These are phyloP conservation scores for Detonula confervacea DNA, from an alignment of 352 stramenopile genomes.

Conservation along the genomic window DNA sequence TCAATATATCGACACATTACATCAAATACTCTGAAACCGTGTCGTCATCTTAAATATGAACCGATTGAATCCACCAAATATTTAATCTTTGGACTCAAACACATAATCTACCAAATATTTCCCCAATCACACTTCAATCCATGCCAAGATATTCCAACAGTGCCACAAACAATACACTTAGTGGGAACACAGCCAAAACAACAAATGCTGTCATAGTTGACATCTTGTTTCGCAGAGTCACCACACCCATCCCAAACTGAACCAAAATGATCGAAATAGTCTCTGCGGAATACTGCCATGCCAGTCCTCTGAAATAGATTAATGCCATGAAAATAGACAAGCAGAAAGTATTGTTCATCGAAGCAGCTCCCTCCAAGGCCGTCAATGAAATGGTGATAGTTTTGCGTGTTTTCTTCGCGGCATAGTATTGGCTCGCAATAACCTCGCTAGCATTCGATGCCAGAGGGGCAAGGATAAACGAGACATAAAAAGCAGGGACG, in stretches of 20 bases:
- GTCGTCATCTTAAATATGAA: neutral
- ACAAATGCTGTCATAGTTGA: slow-evolving; percentile 87
- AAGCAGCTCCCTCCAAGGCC: slow-evolving; percentile 92
- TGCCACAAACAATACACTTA: slow-evolving; percentile 92
- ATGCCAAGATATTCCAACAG: slow-evolving; percentile 92
- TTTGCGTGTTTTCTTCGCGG: slow-evolving; percentile 96
- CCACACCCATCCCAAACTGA: slow-evolving; percentile 87
- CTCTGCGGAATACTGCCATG: slow-evolving; percentile 98
- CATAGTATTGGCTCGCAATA: slow-evolving; percentile 97
- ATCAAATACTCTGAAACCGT: neutral
- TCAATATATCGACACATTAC: neutral
- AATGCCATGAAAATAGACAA: slow-evolving; percentile 97
- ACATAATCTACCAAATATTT: neutral
- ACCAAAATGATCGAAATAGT: slow-evolving; percentile 96
- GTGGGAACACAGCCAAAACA: slow-evolving; percentile 91
- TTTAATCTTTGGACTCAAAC: too few species aligned
- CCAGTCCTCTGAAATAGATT: slow-evolving; percentile 94
- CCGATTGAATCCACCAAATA: too few species aligned
- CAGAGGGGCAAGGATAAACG: slow-evolving; percentile 95
- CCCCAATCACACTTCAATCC: slow-evolving; percentile 81
- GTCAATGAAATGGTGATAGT: slow-evolving; percentile 96
- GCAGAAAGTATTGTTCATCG: slow-evolving; percentile 99
- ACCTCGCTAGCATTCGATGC: slow-evolving; percentile 98
- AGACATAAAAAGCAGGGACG: slow-evolving; percentile 97
- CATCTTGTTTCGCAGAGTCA: slow-evolving; percentile 78